A percentile compares a stretch with the other conserved stretches of the same genome.
Evolutionary conservation across 257 asterid species (phyloP).

Genomic region (Gardenia jasminoides): DNA sequence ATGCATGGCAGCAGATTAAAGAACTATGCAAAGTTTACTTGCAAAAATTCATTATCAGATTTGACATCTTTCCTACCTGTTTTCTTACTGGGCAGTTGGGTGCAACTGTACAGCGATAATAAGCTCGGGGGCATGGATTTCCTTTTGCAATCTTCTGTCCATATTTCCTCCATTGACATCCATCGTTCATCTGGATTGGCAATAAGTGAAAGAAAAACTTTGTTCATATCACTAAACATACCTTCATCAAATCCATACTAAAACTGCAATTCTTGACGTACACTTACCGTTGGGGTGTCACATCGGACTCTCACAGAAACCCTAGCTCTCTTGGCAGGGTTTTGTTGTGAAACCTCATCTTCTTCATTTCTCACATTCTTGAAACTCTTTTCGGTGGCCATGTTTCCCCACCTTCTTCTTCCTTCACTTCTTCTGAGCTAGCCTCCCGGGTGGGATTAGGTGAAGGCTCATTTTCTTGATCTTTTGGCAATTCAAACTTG

Average conservation of each 20-base stretch:
- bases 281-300: constrained; percentile 78
- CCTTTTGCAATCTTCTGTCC: constrained; percentile 96
- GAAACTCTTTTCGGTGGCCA: constrained; percentile 34
- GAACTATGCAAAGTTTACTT: not conserved
- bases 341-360: constrained; percentile 59
- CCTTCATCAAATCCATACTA: not conserved
- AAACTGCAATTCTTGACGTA: not conserved
- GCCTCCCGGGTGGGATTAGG: constrained; percentile 48
- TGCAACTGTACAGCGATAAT: constrained; percentile 92
- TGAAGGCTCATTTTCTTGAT: constrained; percentile 24
- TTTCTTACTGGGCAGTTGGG: constrained; percentile 86
- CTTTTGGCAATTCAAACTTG: constrained; percentile 35
- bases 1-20: not conserved
- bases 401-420: constrained; percentile 48
- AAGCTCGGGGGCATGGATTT: constrained; percentile 97
- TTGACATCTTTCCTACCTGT: constrained; percentile 41
- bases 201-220: not conserved
- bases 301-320: constrained; percentile 93
- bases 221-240: not conserved
- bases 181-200: constrained; percentile 72
- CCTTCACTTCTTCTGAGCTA: constrained; percentile 56
- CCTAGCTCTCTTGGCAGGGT: constrained; percentile 86
- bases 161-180: constrained; percentile 98
- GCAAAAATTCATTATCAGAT: not conserved
- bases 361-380: constrained; percentile 57